Evolutionary conservation across 1,284 basidiomycete species (phyloP), one percentile per base, ranked within the genome.

Genomic region (Rhodotorula sp.): DNA sequence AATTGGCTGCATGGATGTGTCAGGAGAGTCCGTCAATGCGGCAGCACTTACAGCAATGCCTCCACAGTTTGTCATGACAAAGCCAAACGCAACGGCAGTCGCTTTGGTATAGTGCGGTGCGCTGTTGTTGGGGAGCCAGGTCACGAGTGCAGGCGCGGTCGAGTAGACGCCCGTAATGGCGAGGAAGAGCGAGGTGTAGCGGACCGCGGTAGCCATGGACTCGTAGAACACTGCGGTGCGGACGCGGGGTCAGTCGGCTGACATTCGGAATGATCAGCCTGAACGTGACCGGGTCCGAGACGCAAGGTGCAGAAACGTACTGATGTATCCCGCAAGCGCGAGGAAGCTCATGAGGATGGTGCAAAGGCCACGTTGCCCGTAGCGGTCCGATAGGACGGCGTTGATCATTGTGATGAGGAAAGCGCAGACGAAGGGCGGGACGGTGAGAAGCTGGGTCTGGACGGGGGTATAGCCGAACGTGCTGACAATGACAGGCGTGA

Each of bases 21-120:
- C 7, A 7, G 13, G 3, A 52, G 21, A 2, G 21, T 61, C 48
- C 52, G 60, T 12, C 4, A 13, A 5, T 34, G 19, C 17, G 4
- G 4, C 3, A 19, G 19, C 23, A 61, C 60, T 34, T 41, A 61
- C 60, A 0, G 87, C 82, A 68, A 89, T 88, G 13, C 86, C 88
- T 19, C 87, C 87, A 0, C 82, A 80, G 78, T 87, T 88, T 46
- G 85, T 85, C 79, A 84, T 80, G 73, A 86, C 84, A 74, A 87
- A 87, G 0, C 83, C 85, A 45, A 87, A 80, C 10, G 86, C 87
- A 61, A 88, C 83, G 25, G 84, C 83, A 0, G 86, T 86, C 8
- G 86, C 86, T 53, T 87, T 83, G 56, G 86, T 82, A 65, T 84
- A 82, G 75, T 87, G 84, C 1, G 87, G 87, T 0, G 85, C 82